Base-by-base conservation (phyloP, 768 basidiomycete species). In the Tulasnella sp. region DNA sequence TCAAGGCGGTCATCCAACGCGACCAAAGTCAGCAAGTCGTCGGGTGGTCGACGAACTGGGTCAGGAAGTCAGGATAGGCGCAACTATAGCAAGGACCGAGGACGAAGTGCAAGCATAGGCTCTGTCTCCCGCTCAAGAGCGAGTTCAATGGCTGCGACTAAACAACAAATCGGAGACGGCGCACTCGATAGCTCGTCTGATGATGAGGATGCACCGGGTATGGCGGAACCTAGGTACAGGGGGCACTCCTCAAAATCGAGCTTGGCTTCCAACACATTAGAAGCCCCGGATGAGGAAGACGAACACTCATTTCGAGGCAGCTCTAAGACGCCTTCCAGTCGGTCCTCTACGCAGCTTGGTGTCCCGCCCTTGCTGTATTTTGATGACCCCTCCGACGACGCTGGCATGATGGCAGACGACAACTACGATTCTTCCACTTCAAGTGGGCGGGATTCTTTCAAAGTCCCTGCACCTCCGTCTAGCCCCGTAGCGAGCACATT, bases 351-450 rank as follows among this genome's bases (percentile, higher is more conserved):
- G 16, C n/a, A 32, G 71, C 3, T 7, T 72, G 71, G 44, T 72
- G 37, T 0, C 20, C 44, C 18, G 16, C 71, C 20, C 26, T 42
- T 72, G 71, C 20, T 70, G 48, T 40, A 26, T 35, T 39, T 57
- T 26, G 40, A 46, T 40, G 77, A 77, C 26, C 70, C 48, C 26
- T 77, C 77, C 23, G 77, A 77, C 29, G 78, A 79, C 32, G 75
- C 37, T 32, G 78, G 78, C 55, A 57, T 48, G n/a, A 26, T 67
- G n/a, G 78, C 57, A 5, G 79, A 79, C 44, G 79, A 79, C 51
- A 79, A 79, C 39, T 79, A 79, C 51, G n/a, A 71, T 37, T 79
- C 79, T 40, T 76, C 78, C 10, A 48, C 78, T 2, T 70, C 69
- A 37, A 55, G 70, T 71, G 73, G 69, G 2, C 42, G 71, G 3